These are phyloP conservation scores for Colletotrichum siamense DNA, from an alignment of 2,329 filamentous ascomycete genomes.

Conservation along the genomic window DNA sequence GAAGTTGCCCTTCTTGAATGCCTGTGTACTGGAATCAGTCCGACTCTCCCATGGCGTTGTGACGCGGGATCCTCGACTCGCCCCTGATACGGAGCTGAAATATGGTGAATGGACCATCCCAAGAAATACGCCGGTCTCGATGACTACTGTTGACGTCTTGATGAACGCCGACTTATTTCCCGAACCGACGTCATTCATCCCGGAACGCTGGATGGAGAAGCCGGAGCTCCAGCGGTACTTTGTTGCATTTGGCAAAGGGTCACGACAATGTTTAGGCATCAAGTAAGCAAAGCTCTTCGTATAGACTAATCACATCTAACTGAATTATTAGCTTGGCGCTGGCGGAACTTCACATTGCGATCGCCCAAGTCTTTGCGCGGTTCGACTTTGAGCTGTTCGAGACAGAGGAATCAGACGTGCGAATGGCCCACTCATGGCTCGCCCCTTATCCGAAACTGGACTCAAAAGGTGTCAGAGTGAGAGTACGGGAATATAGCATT, in stretches of 20 bases:
- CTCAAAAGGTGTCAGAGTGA: slow-evolving; percentile 20
- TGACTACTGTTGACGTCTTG: slow-evolving; percentile 36
- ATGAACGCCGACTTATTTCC: slow-evolving; percentile 28
- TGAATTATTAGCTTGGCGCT: slow-evolving; percentile 21
- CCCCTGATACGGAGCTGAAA: slow-evolving; percentile 30
- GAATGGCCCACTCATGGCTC: slow-evolving; percentile 21
- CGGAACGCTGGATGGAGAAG: slow-evolving; percentile 28
- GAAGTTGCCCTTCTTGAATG: slow-evolving; percentile 42
- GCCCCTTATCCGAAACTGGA: slow-evolving; percentile 21
- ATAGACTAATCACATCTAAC: neutral
- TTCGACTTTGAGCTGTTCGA: slow-evolving; percentile 31
- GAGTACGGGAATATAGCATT: neutral
- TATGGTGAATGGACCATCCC: slow-evolving; percentile 35
- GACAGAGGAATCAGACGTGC: slow-evolving; percentile 26
- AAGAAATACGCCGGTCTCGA: slow-evolving; percentile 37
- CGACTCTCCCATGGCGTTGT: slow-evolving; percentile 44
- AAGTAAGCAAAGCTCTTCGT: slow-evolving; percentile 19
- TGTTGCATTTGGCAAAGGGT: slow-evolving; percentile 26
- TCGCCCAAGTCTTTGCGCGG: slow-evolving; percentile 25
- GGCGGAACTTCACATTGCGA: slow-evolving; percentile 27
- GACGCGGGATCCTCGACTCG: slow-evolving; percentile 33
- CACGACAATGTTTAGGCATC: slow-evolving; percentile 28
- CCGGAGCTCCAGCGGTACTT: slow-evolving; percentile 25
- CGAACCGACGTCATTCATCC: slow-evolving; percentile 26
- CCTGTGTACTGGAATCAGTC: slow-evolving; percentile 41